phyloP scores from a whole-genome alignment of 78 protist genomes.

The Pigoraptor vietnamica region DNA sequence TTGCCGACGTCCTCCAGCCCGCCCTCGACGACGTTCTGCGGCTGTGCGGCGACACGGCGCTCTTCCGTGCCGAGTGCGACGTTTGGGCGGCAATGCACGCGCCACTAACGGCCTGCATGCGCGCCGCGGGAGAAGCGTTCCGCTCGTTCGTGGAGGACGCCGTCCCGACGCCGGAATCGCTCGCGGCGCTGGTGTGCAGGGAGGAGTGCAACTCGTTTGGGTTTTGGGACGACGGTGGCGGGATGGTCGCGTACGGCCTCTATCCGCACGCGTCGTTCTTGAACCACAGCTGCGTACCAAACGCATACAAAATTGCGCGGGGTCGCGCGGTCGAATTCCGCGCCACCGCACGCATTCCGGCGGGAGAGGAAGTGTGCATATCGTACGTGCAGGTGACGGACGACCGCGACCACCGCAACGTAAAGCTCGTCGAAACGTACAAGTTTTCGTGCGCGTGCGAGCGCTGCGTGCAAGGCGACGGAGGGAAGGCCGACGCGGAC shows the following conservation, averaged over 20 bases:
- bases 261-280: neutral
- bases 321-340: neutral
- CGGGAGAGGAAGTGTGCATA: neutral
- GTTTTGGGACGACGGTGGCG: neutral
- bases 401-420: neutral
- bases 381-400: neutral
- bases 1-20: neutral
- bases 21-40: neutral
- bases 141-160: neutral
- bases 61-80: neutral
- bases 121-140: neutral
- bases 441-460: neutral
- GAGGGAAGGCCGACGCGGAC: neutral
- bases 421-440: neutral
- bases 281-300: neutral
- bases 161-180: neutral
- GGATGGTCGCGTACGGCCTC: neutral
- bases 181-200: neutral
- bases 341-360: neutral
- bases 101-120: neutral
- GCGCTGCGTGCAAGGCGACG: neutral
- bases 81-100: neutral
- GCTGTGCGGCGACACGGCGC: neutral
- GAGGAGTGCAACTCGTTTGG: neutral
- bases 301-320: neutral